Evolutionary conservation across 2,329 filamentous ascomycete species (phyloP).

Genomic region (Alternaria arbusti): DNA sequence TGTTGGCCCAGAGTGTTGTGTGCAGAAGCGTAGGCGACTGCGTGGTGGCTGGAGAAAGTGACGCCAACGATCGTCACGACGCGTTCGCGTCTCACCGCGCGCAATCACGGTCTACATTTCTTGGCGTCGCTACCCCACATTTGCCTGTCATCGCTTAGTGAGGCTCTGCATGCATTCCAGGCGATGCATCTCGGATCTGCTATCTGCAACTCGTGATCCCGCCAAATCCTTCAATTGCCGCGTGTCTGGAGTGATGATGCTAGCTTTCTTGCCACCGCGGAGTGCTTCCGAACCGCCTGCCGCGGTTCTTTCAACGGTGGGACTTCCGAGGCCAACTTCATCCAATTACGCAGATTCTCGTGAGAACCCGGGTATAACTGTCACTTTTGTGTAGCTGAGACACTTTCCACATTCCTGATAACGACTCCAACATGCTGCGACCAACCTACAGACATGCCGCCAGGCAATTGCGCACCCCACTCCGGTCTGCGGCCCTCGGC

Average conservation of each 20-base stretch:
- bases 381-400: background rate
- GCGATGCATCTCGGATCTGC: background rate
- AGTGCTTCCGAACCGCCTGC: conserved; percentile 26
- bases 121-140: conserved; percentile 25
- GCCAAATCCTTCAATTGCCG: background rate
- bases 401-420: background rate
- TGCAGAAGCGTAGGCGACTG: conserved; percentile 10
- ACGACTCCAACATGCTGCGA: conserved; percentile 51
- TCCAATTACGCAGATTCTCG: conserved; percentile 13
- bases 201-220: background rate
- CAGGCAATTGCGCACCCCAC: conserved; percentile 47
- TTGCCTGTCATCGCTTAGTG: conserved; percentile 7
- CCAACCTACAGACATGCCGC: conserved; percentile 48
- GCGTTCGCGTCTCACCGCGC: conserved; percentile 31
- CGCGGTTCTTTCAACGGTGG: conserved; percentile 27
- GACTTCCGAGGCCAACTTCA: conserved; percentile 31
- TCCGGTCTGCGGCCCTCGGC: conserved; percentile 37
- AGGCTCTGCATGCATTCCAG: conserved; percentile 1
- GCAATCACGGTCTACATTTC: conserved; percentile 37
- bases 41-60: conserved; percentile 25
- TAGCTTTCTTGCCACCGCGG: conserved; percentile 26
- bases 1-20: background rate
- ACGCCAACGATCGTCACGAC: conserved; percentile 29
- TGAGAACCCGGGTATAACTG: background rate
- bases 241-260: conserved; percentile 7